These are phyloP conservation scores for Tylopilus intermedius DNA, from an alignment of 768 basidiomycete species.

Conservation along the genomic window DNA sequence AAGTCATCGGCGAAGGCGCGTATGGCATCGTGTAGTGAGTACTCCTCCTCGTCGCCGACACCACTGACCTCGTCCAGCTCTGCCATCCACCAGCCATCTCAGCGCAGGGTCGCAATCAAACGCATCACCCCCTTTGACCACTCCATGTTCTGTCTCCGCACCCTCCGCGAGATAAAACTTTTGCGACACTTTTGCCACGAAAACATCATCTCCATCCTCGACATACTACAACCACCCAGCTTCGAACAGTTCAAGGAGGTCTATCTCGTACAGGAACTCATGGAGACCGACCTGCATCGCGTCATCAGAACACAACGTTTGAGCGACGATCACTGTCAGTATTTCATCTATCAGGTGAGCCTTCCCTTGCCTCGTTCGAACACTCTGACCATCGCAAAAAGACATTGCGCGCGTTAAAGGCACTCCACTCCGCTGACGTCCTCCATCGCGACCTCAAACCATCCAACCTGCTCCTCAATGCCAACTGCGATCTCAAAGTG, in stretches of 20 bases:
- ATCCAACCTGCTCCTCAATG: conserved; percentile 90
- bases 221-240: conserved; percentile 78
- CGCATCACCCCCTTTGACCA: conserved; percentile 94
- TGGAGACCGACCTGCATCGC: conserved; percentile 94
- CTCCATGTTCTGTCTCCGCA: conserved; percentile 83
- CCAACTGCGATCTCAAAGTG: conserved; percentile 94
- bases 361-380: conserved; percentile 7
- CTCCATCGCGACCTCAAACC: conserved; percentile 96
- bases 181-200: conserved; percentile 82
- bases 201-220: conserved; percentile 93
- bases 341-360: conserved; percentile 90
- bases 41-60: neutral
- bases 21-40: conserved; percentile 81
- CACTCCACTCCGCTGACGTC: conserved; percentile 91
- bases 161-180: conserved; percentile 88
- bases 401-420: conserved; percentile 91
- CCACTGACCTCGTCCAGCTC: conserved; percentile 37
- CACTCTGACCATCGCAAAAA: conserved; percentile 23
- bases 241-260: conserved; percentile 85
- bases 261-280: conserved; percentile 65
- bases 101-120: conserved; percentile 91
- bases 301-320: conserved; percentile 94
- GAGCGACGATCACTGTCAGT: conserved; percentile 93
- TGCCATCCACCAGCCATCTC: conserved; percentile 71
- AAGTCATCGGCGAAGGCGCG: conserved; percentile 91